A percentile compares a stretch with the other conserved stretches of the same genome.
Evolutionary conservation across 768 basidiomycete species (phyloP).

Genomic region (Boletus coccyginus): DNA sequence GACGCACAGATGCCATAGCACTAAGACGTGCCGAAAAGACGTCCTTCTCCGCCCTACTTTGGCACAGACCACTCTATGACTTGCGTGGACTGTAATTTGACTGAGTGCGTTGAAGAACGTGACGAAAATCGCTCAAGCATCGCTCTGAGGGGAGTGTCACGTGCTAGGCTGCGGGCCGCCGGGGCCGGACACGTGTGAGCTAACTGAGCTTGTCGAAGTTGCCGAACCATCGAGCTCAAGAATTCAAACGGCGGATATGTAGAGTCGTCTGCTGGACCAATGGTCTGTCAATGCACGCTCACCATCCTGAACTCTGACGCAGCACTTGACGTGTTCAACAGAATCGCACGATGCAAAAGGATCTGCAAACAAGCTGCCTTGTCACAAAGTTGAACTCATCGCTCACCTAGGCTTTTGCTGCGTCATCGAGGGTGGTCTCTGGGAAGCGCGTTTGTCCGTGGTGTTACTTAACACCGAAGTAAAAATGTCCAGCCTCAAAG

Average conservation of each 20-base stretch:
- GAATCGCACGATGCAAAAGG: too few species aligned
- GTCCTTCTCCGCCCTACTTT: constrained; percentile 34
- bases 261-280: not conserved
- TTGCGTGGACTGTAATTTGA: constrained; percentile 31
- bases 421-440: not conserved
- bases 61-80: constrained; percentile 30
- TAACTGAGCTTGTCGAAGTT: too few species aligned
- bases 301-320: not conserved
- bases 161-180: constrained; percentile 33
- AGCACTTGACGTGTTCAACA: too few species aligned
- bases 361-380: not conserved
- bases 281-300: not conserved
- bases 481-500: not conserved
- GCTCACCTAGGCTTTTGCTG: not conserved
- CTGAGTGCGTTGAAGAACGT: constrained; percentile 30
- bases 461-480: too few species aligned
- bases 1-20: constrained; percentile 26
- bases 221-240: not conserved
- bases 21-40: constrained; percentile 28
- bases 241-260: not conserved
- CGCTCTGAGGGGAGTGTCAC: constrained; percentile 3
- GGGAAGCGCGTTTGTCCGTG: too few species aligned
- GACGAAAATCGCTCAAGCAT: not conserved
- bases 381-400: too few species aligned
- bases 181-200: not conserved